phyloP scores from a whole-genome alignment of 1,284 basidiomycete species.

The Irpex rosettiformis region DNA sequence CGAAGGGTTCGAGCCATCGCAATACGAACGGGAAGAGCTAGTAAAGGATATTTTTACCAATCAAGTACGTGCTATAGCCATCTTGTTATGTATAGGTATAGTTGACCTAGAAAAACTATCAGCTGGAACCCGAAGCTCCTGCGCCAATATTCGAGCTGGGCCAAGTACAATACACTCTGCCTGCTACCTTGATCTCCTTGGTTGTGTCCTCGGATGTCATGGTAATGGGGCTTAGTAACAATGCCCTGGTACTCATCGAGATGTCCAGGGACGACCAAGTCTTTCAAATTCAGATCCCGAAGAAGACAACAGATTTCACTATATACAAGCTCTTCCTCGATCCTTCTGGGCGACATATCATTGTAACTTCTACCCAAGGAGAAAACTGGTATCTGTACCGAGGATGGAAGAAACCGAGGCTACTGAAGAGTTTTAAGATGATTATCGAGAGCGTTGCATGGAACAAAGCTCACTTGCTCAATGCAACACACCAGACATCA shows the following conservation, averaged over 20 bases:
- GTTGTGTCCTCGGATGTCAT: constrained; percentile 85
- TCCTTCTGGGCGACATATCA: constrained; percentile 86
- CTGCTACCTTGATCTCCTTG: constrained; percentile 75
- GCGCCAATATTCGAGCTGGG: constrained; percentile 79
- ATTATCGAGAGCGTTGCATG: constrained; percentile 92
- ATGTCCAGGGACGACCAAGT: constrained; percentile 81
- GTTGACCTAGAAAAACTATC: neutral
- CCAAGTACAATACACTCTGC: constrained; percentile 85
- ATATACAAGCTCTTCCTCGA: constrained; percentile 85
- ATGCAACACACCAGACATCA: constrained; percentile 61
- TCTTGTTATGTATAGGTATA: neutral
- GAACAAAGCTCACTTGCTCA: constrained; percentile 77
- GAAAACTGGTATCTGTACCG: constrained; percentile 93
- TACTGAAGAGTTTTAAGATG: constrained; percentile 81
- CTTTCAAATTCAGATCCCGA: constrained; percentile 71
- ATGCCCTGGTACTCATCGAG: constrained; percentile 80
- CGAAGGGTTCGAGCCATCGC: constrained; percentile 82
- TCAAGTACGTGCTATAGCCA: constrained; percentile 32
- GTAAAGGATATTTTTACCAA: constrained; percentile 35
- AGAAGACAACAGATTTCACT: constrained; percentile 66
- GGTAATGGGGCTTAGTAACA: constrained; percentile 78
- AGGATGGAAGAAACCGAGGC: constrained; percentile 77
- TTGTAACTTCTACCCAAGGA: constrained; percentile 83
- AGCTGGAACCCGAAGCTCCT: constrained; percentile 16
- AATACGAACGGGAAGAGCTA: constrained; percentile 49